Percentiles rank a stretch among this genome's conserved stretches.
Evolutionary conservation across 2,329 filamentous ascomycete species (phyloP).

Genomic region (Colletotrichum lindemuthianum): DNA sequence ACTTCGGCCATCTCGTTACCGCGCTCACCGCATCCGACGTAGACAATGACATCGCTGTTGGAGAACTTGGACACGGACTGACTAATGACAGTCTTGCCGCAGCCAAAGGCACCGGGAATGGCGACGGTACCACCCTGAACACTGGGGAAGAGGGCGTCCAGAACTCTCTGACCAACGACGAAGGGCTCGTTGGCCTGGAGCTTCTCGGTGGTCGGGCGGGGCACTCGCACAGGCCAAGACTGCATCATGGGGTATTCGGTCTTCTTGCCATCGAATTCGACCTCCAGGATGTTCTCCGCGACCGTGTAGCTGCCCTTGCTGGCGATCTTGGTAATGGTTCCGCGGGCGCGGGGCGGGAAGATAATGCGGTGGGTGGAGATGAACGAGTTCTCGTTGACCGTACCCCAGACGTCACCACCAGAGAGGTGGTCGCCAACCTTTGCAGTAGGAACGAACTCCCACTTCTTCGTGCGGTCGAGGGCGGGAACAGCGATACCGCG

Average conservation of each 20-base stretch:
- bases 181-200: slow-evolving; percentile 89
- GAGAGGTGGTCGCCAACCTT: slow-evolving; percentile 98
- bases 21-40: slow-evolving; percentile 91
- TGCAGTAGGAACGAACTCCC: slow-evolving; percentile 90
- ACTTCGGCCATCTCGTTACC: slow-evolving; percentile 99
- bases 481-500: slow-evolving; percentile 90
- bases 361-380: slow-evolving; percentile 93
- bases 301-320: slow-evolving; percentile 94
- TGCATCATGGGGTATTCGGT: slow-evolving; percentile 98
- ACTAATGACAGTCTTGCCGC: slow-evolving; percentile 98
- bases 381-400: slow-evolving; percentile 95
- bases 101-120: slow-evolving; percentile 98
- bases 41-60: slow-evolving; percentile 98
- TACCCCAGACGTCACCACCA: slow-evolving; percentile 95
- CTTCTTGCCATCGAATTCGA: slow-evolving; percentile 97
- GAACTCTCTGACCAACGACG: slow-evolving; percentile 94
- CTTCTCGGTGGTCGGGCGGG: slow-evolving; percentile 92
- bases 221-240: slow-evolving; percentile 96
- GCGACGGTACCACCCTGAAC: slow-evolving; percentile 98
- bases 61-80: slow-evolving; percentile 99
- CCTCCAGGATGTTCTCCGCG: slow-evolving; percentile 90
- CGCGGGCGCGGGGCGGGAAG: slow-evolving; percentile 87
- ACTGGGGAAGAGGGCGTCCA: slow-evolving; percentile 95
- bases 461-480: slow-evolving; percentile 90
- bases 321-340: slow-evolving; percentile 91